phyloP scores from a whole-genome alignment of 257 asterid genomes.

The Gardenia jasminoides region DNA sequence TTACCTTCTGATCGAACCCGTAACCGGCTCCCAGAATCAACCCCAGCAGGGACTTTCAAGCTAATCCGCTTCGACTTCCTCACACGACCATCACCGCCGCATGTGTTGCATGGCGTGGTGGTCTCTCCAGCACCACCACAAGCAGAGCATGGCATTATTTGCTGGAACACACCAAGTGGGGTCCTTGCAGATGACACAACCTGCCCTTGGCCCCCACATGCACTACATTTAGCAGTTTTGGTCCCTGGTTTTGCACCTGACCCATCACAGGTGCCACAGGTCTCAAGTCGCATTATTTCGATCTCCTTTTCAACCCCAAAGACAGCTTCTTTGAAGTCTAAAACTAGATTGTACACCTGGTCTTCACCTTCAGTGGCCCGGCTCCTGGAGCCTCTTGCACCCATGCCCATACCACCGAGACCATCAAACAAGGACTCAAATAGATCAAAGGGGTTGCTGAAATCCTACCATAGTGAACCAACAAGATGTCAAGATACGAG shows the following conservation, averaged over 20 bases:
- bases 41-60: constrained; percentile 93
- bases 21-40: constrained; percentile 81
- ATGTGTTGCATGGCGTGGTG: constrained; percentile 81
- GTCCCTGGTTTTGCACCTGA: constrained; percentile 95
- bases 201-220: constrained; percentile 97
- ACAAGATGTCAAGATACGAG: constrained; percentile 18
- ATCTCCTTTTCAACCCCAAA: constrained; percentile 94
- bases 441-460: constrained; percentile 91
- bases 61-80: constrained; percentile 88
- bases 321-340: constrained; percentile 89
- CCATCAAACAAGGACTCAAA: constrained; percentile 89
- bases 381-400: constrained; percentile 70
- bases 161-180: constrained; percentile 96
- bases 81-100: constrained; percentile 78
- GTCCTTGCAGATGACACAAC: constrained; percentile 85
- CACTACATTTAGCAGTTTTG: constrained; percentile 57
- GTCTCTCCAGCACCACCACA: constrained; percentile 84
- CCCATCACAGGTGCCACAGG: constrained; percentile 86
- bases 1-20: constrained; percentile 93
- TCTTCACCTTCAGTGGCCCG: constrained; percentile 94
- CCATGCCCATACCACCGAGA: constrained; percentile 89
- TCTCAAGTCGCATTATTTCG: constrained; percentile 81
- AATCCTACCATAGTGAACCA: constrained; percentile 59
- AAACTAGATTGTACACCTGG: constrained; percentile 67
- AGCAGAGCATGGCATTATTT: constrained; percentile 84